phyloP scores from a whole-genome alignment of 148 eudicot genomes.

The Rhododendron henanense region DNA sequence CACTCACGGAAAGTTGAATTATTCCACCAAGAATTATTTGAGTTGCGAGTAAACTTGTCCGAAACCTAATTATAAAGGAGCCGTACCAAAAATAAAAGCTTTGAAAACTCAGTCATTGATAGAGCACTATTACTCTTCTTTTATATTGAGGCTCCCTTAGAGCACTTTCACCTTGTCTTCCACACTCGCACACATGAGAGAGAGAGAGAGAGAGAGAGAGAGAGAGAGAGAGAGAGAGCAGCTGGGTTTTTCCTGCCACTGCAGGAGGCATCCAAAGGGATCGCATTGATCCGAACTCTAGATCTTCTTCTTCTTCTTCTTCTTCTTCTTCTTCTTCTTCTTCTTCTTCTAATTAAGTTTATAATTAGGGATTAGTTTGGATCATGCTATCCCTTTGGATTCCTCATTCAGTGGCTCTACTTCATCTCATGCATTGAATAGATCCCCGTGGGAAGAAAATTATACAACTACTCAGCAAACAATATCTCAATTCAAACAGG shows the following conservation, averaged over 20 bases:
- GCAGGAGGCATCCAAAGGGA: slow-evolving; percentile 95
- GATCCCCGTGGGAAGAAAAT: neutral
- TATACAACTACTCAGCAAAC: neutral
- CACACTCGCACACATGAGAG: neutral
- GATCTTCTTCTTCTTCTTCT: neutral
- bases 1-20: neutral
- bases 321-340: neutral
- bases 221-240: slow-evolving; percentile 11
- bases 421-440: neutral
- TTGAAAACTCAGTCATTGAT: neutral
- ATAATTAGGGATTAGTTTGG: slow-evolving; percentile 29
- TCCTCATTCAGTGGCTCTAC: slow-evolving; percentile 55
- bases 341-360: neutral
- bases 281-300: slow-evolving; percentile 83
- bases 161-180: slow-evolving; percentile 27
- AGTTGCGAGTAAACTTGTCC: too few species aligned
- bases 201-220: slow-evolving; percentile 11
- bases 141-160: slow-evolving; percentile 17
- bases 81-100: neutral
- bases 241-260: slow-evolving; percentile 32
- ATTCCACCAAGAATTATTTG: neutral
- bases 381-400: slow-evolving; percentile 93
- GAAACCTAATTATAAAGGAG: neutral
- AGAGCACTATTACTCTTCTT: slow-evolving; percentile 8
- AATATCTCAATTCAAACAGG: slow-evolving; percentile 7